Evolutionary conservation across 2,329 filamentous ascomycete genomes (phyloP).

Genomic region (Ophiostoma triangulosporum): DNA sequence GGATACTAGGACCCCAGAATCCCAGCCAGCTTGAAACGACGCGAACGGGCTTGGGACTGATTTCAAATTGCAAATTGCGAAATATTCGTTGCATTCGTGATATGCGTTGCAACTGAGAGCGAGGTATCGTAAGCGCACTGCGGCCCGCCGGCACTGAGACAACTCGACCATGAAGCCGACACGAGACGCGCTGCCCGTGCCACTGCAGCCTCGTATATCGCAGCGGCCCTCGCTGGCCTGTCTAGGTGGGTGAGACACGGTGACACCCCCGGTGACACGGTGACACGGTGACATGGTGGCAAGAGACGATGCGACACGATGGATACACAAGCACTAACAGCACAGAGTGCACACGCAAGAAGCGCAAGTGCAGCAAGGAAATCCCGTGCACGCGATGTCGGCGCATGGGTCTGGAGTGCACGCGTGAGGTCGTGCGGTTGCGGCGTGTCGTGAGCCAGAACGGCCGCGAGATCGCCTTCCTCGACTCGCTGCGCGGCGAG

Average conservation of each 20-base stretch:
- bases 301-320: neutral
- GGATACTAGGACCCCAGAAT: too few species aligned
- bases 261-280: too few species aligned
- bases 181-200: neutral
- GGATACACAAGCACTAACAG: neutral
- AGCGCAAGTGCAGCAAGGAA: conserved; percentile 15
- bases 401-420: conserved; percentile 12
- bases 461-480: conserved; percentile 13
- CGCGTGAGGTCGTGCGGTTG: conserved; percentile 13
- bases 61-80: neutral
- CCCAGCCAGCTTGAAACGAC: neutral
- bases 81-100: too few species aligned
- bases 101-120: too few species aligned
- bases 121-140: too few species aligned
- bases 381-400: conserved; percentile 14
- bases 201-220: conserved; percentile 1
- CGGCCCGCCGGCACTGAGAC: too few species aligned
- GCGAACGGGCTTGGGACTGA: neutral
- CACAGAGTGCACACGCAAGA: conserved; percentile 14
- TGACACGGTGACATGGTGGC: too few species aligned
- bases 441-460: conserved; percentile 13
- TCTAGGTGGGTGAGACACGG: neutral
- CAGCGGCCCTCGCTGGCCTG: conserved; percentile 4
- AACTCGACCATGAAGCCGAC: neutral
- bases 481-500: conserved; percentile 9